Evolutionary conservation across 129 eudicot species (phyloP).

Genomic region (Pseudognaphalium luteoalbum): DNA sequence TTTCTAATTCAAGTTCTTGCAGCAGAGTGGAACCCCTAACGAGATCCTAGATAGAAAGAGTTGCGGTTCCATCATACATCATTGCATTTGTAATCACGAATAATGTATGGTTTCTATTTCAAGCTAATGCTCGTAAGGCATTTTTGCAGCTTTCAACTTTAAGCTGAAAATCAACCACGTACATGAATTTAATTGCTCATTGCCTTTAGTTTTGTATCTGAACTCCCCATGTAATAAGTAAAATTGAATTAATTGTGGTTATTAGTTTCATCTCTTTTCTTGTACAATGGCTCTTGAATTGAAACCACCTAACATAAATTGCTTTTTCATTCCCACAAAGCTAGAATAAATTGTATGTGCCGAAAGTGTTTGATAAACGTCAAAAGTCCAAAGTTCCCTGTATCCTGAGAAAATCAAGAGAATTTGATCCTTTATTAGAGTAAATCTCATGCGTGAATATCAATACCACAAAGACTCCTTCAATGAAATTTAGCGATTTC

Average conservation of each 20-base stretch:
- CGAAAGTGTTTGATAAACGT: background rate
- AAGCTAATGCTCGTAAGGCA: background rate
- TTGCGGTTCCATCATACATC: background rate
- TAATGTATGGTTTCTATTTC: background rate
- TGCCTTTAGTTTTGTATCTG: background rate
- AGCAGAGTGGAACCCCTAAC: background rate
- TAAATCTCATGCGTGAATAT: background rate
- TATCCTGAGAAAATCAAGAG: background rate
- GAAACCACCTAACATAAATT: background rate
- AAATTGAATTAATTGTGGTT: background rate
- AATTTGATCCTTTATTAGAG: background rate
- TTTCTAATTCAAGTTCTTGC: background rate
- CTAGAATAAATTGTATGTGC: background rate
- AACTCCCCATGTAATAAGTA: background rate
- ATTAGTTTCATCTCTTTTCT: background rate
- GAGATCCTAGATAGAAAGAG: background rate
- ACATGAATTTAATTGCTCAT: slow-evolving; percentile 18
- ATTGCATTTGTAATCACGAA: background rate
- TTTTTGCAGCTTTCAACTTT: background rate
- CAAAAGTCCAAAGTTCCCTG: background rate
- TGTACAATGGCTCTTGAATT: background rate
- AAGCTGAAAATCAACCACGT: background rate
- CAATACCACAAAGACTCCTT: background rate
- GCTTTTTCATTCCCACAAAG: background rate
- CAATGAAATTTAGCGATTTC: background rate